Evolutionary conservation across 164 flowering plant genomes (phyloP), one percentile per base, ranked within the genome.

Genomic region (Umbellularia californica): DNA sequence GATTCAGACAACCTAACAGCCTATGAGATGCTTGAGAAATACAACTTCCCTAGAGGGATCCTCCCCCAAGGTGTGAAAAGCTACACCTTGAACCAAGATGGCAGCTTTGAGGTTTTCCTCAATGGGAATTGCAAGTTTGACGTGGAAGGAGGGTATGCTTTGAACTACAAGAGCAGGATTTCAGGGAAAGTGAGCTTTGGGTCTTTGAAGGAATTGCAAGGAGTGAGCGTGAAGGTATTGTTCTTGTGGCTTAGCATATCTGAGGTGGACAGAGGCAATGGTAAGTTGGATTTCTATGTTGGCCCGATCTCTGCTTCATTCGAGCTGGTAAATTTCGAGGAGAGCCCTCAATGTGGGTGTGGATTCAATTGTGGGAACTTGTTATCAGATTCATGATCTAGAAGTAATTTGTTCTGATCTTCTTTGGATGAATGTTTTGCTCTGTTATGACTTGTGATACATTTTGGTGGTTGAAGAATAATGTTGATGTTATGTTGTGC

Each of bases 41-140:
- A 77, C 73, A 77, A 79, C 55, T 79, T 82, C 58, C 84, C 84
- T 5, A 82, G 51, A 70, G 84, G 84, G 52, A 79, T 82, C 13
- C 78, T 82, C 30, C 84, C 84, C 24, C 24, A 72, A 67, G 84
- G 84, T 35, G 82, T 72, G 11, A 77, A 75, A 58, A 28, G 74
- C 60, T 82, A 79, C 55, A 74, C 65, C 3, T 64, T 82, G 33
- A 66, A 75, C n/a, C 72, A 82, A 64, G 82, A 82, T 66, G 75
- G 75, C 15, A 77, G 77, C 58, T 82, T 82, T 63, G 82, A 77
- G 76, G 80, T 77, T 1, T 60, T 19, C 52, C 74, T 77, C 2
- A 47, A 62, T 65, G 71, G 78, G 20, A 67, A 79, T n/a, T 82
- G 84, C 35, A 70, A 72, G 41, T 82, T 82, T 47, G 27, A 50